These are phyloP conservation scores for Achaetomium macrosporum DNA, from an alignment of 2,329 filamentous ascomycete genomes.

Conservation along the genomic window DNA sequence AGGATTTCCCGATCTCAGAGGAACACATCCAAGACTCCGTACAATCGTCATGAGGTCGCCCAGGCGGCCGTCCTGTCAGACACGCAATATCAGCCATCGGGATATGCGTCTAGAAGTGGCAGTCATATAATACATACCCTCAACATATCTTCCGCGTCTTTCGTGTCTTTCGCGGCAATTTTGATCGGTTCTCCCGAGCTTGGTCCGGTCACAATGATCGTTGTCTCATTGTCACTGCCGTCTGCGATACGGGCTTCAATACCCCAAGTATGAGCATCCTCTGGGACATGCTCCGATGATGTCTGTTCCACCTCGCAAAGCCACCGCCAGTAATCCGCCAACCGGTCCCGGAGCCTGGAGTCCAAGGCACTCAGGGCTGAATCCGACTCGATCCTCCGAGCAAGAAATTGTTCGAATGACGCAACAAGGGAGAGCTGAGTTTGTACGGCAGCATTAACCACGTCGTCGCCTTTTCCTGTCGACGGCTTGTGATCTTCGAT, in stretches of 20 bases:
- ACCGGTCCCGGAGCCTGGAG: not conserved
- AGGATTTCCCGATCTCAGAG: not conserved
- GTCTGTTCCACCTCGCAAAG: not conserved
- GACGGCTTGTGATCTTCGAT: not conserved
- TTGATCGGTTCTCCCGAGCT: not conserved
- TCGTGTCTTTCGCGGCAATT: constrained; percentile 9
- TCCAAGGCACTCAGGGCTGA: constrained; percentile 4
- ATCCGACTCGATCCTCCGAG: not conserved
- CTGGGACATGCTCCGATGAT: not conserved
- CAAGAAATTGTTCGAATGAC: constrained; percentile 14
- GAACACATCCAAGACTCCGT: not conserved
- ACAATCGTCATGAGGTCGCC: constrained; percentile 19
- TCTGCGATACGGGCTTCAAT: not conserved
- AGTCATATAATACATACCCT: constrained; percentile 10
- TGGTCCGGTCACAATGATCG: constrained; percentile 6
- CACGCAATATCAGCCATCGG: not conserved
- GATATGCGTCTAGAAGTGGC: too few species aligned
- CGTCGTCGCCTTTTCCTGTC: not conserved
- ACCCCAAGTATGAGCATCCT: not conserved
- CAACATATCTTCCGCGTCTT: constrained; percentile 7
- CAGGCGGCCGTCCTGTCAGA: constrained; percentile 13
- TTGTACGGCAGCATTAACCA: not conserved
- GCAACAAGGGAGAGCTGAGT: constrained; percentile 11
- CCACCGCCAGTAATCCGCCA: constrained; percentile 8
- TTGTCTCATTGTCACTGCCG: not conserved